These are phyloP conservation scores for Metschnikowia chrysomelidarum DNA, from an alignment of 805 yeast genomes.

Conservation along the genomic window DNA sequence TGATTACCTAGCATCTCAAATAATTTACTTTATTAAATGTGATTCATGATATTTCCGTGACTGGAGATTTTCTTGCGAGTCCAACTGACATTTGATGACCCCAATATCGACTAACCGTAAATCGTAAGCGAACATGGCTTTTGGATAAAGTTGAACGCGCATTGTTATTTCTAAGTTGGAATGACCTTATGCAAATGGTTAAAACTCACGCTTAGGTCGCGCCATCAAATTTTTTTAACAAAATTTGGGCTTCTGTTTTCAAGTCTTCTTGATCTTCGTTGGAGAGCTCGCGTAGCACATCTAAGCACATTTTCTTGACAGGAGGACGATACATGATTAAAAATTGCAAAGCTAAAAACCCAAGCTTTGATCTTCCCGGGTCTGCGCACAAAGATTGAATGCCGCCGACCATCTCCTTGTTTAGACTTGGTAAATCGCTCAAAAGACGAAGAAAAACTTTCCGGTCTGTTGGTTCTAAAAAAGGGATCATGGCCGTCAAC, in stretches of 20 bases:
- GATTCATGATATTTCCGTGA: too few species aligned
- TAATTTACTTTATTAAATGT: too few species aligned
- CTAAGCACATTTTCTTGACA: conserved; percentile 53
- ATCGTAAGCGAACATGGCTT: not conserved
- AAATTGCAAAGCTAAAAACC: conserved; percentile 78
- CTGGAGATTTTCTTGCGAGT: too few species aligned
- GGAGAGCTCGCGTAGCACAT: conserved; percentile 45
- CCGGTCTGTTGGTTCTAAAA: conserved; percentile 77
- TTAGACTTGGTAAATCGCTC: conserved; percentile 82
- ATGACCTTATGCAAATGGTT: too few species aligned
- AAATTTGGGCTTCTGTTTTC: conserved; percentile 43
- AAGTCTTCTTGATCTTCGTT: conserved; percentile 49
- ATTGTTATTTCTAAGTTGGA: too few species aligned
- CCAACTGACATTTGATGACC: too few species aligned
- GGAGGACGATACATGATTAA: conserved; percentile 92
- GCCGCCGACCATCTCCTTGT: conserved; percentile 57
- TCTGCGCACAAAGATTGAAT: conserved; percentile 77
- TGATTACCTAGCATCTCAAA: too few species aligned
- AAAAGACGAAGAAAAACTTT: conserved; percentile 77
- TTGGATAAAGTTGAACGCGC: too few species aligned
- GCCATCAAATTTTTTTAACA: conserved; percentile 49
- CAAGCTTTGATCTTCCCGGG: conserved; percentile 77
- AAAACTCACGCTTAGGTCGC: too few species aligned
- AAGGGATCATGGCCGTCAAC: conserved; percentile 78
- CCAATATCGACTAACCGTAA: too few species aligned